phyloP scores from a whole-genome alignment of 768 basidiomycete species.

The Collybia sp. region DNA sequence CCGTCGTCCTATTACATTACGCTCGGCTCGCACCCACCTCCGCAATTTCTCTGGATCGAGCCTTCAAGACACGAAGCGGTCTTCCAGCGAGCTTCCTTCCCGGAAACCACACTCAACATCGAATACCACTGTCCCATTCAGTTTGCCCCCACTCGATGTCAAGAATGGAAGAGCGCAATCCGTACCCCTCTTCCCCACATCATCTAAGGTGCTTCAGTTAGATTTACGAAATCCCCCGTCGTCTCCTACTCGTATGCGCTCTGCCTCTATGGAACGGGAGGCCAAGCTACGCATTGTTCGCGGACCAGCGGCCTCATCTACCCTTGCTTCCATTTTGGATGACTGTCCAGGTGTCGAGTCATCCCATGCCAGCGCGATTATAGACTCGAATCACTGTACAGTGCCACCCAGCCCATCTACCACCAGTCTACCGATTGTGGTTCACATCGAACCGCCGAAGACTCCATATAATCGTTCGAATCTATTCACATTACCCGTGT shows the following conservation, averaged over 20 bases:
- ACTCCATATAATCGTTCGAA: slow-evolving; percentile 14
- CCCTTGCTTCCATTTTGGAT: slow-evolving; percentile 14
- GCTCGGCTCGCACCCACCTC: slow-evolving; percentile 17
- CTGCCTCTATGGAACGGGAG: slow-evolving; percentile 37
- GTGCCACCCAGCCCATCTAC: slow-evolving; percentile 10
- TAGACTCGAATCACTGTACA: neutral
- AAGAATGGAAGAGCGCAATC: slow-evolving; percentile 37
- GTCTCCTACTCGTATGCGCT: slow-evolving; percentile 36
- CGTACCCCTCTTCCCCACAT: slow-evolving; percentile 35
- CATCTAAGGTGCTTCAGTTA: slow-evolving; percentile 25
- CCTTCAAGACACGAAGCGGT: slow-evolving; percentile 9
- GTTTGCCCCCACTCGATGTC: neutral
- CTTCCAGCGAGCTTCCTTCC: slow-evolving; percentile 18
- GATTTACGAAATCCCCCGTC: slow-evolving; percentile 39
- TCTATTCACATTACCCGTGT: slow-evolving; percentile 19
- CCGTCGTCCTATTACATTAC: slow-evolving; percentile 1
- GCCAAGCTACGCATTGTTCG: slow-evolving; percentile 25
- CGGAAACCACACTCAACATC: no score
- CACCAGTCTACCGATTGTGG: neutral
- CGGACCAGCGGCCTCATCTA: slow-evolving; percentile 8
- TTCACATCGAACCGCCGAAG: slow-evolving; percentile 11
- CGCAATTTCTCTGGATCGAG: slow-evolving; percentile 32
- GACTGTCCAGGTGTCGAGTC: slow-evolving; percentile 4
- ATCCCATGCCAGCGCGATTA: no score
- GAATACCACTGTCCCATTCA: slow-evolving; percentile 1